Conservation (phyloP, 2,329 filamentous ascomycete genomes). For the Lasiodiplodia theobromae region DNA sequence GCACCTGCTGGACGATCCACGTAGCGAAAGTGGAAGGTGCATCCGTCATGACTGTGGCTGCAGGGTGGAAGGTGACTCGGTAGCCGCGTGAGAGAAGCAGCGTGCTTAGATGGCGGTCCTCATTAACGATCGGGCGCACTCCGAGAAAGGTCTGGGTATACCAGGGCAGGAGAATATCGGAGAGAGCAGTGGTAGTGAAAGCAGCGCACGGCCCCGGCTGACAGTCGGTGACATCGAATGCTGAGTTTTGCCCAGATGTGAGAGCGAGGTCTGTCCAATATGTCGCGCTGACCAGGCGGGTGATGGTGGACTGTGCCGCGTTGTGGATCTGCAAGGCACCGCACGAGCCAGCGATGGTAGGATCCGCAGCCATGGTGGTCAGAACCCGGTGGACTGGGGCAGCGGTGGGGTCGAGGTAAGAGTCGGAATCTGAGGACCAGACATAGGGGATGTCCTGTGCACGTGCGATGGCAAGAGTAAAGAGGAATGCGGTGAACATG, state of each 20-base stretch:
- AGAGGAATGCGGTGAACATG: slow-evolving; percentile 49
- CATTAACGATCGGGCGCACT: slow-evolving; percentile 42
- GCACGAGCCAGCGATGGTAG: slow-evolving; percentile 43
- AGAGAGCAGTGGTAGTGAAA: slow-evolving; percentile 42
- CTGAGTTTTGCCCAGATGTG: slow-evolving; percentile 41
- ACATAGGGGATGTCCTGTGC: slow-evolving; percentile 44
- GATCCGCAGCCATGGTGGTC: slow-evolving; percentile 42
- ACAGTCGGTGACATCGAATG: slow-evolving; percentile 45
- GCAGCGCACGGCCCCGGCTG: slow-evolving; percentile 48
- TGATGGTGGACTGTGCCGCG: slow-evolving; percentile 39
- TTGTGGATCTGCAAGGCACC: slow-evolving; percentile 47
- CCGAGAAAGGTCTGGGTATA: slow-evolving; percentile 47
- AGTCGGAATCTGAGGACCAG: slow-evolving; percentile 49
- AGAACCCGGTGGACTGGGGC: slow-evolving; percentile 40
- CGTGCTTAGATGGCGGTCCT: slow-evolving; percentile 50
- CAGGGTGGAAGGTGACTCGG: slow-evolving; percentile 45
- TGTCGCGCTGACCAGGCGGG: slow-evolving; percentile 42
- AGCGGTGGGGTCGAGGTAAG: slow-evolving; percentile 37
- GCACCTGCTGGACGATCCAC: slow-evolving; percentile 49
- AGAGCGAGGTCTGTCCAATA: slow-evolving; percentile 48
- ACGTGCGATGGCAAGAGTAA: slow-evolving; percentile 44
- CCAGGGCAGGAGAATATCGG: slow-evolving; percentile 44
- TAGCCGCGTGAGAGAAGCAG: slow-evolving; percentile 45
- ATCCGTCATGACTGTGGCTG: slow-evolving; percentile 45
- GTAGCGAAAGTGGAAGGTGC: slow-evolving; percentile 44